Evolutionary conservation across 2,329 filamentous ascomycete species (phyloP), one percentile per base, ranked within the genome.

Genomic region (Alternaria viburni): DNA sequence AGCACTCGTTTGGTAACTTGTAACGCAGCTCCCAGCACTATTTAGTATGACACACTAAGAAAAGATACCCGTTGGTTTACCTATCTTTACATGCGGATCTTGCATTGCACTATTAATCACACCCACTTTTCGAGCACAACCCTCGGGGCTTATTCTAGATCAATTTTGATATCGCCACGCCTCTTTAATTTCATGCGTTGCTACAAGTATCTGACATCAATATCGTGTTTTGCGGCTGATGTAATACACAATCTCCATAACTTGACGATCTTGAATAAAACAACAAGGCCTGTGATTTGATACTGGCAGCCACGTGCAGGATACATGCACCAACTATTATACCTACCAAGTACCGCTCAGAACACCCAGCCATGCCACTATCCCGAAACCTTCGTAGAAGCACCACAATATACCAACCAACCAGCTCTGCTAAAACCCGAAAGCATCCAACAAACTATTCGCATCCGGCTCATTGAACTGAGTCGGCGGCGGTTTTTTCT

Each of bases 401-500:
- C 5, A n/a, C 7, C 32, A 36, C 32, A 36, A n/a, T 4, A 1
- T 36, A n/a, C 5, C 32, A 36, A 9, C 15, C 32, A 11, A 41
- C n/a, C 36, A 17, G n/a, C 15, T 6, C 6, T 43, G 41, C 50
- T 74, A 98, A 77, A 98, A 96, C 1, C 95, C 95, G 86, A 98
- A 98, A 78, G 88, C 94, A 83, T 98, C 95, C 72, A 98, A 84
- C 75, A 99, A 81, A 62, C 93, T 95, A 77, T 88, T 93, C 26
- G 92, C 87, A 81, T 97, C 93, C n/a, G 96, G 96, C 80, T 99
- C 96, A 72, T 96, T 87, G 77, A 98, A 98, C 66, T 90, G 89
- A 19, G 91, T 93, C 2, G 93, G 89, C 15, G 90, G 86, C 13
- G 87, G 85, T 72, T 90, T 86, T 64, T 67, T 71, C 47, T 70